Evolutionary conservation across 2,329 filamentous ascomycete species (phyloP).

Genomic region (Aspergillus ochraceus): DNA sequence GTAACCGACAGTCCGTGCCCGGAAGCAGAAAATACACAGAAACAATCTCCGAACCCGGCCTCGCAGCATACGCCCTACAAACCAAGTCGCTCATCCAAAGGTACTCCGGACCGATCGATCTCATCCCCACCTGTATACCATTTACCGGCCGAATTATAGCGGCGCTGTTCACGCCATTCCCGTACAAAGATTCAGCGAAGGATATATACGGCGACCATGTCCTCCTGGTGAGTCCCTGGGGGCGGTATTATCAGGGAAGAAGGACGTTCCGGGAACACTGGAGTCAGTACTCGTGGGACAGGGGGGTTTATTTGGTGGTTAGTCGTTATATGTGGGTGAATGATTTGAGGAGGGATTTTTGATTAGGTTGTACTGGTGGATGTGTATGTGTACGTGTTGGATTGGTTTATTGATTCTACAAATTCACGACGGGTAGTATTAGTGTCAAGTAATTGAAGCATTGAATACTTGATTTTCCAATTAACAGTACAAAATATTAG

Average conservation of each 20-base stretch:
- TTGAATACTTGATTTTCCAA: too few species aligned
- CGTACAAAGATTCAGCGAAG: neutral
- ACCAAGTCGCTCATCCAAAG: conserved; percentile 39
- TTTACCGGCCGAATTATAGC: conserved; percentile 27
- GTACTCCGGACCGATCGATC: conserved; percentile 40
- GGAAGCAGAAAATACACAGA: conserved; percentile 15
- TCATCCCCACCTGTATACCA: conserved; percentile 40
- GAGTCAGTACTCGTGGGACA: conserved; percentile 45
- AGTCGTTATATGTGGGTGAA: conserved; percentile 48
- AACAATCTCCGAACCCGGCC: conserved; percentile 31
- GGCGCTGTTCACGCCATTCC: conserved; percentile 16
- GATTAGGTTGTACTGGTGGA: neutral
- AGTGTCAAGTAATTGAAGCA: too few species aligned
- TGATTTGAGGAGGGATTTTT: conserved; percentile 8
- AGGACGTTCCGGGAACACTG: conserved; percentile 39
- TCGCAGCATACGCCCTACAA: conserved; percentile 38
- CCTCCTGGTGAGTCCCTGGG: conserved; percentile 40
- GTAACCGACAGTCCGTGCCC: too few species aligned
- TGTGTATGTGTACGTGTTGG: too few species aligned
- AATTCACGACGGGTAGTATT: neutral
- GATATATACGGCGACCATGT: conserved; percentile 28
- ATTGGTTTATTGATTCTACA: neutral
- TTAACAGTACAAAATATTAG: neutral
- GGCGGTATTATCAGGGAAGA: conserved; percentile 37
- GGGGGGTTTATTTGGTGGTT: conserved; percentile 41